Evolutionary conservation across 2,329 filamentous ascomycete genomes (phyloP).

Genomic region (Metarhizium guizhouense): DNA sequence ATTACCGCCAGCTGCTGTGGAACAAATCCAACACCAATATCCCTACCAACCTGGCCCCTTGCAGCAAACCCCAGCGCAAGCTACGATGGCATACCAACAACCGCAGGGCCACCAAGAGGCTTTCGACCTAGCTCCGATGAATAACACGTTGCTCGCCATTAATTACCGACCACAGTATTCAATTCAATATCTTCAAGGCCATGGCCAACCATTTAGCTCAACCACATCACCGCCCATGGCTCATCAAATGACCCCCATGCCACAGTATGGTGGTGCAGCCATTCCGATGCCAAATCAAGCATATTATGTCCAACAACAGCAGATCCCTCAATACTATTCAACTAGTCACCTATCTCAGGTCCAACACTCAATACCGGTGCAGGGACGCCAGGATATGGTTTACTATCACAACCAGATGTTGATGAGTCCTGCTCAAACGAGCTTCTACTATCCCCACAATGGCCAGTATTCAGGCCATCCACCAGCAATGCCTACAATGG

Average conservation of each 20-base stretch:
- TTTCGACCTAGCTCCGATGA: conserved; percentile 40
- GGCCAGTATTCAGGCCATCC: conserved; percentile 27
- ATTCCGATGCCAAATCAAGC: conserved; percentile 31
- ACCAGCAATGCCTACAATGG: conserved; percentile 21
- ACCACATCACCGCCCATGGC: conserved; percentile 28
- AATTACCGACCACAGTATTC: conserved; percentile 23
- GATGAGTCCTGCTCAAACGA: conserved; percentile 31
- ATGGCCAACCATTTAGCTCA: conserved; percentile 22
- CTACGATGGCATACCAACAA: conserved; percentile 29
- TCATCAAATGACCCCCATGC: conserved; percentile 27
- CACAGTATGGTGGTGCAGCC: conserved; percentile 30
- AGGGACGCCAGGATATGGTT: conserved; percentile 28
- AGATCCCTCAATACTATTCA: conserved; percentile 36
- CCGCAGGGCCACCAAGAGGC: conserved; percentile 17
- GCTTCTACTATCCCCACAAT: conserved; percentile 36
- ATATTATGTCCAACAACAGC: conserved; percentile 39
- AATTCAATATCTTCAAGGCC: conserved; percentile 26
- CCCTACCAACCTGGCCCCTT: neutral
- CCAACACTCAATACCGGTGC: conserved; percentile 24
- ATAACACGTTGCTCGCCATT: conserved; percentile 32
- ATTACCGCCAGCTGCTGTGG: neutral
- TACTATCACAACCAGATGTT: conserved; percentile 37
- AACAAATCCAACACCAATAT: neutral
- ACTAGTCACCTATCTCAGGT: conserved; percentile 27
- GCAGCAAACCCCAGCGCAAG: conserved; percentile 17